Evolutionary conservation across 306 rosid species (phyloP).

Genomic region (Boehmeria nivea): DNA sequence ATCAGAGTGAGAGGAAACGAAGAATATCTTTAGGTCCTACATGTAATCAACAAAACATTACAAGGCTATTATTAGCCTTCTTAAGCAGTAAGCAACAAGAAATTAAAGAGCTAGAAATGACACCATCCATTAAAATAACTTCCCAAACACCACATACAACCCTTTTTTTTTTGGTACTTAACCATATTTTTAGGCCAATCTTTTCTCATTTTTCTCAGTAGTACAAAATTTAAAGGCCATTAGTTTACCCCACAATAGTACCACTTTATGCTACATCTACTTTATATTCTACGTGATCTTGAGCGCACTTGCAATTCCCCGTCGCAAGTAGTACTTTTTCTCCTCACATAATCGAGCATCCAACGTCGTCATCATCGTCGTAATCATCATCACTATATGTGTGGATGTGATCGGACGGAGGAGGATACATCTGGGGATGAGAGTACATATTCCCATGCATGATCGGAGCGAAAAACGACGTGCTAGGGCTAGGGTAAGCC

Average conservation of each 20-base stretch:
- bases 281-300: background rate
- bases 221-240: constrained; percentile 29
- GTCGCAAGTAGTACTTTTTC: background rate
- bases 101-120: too few relatives aligned
- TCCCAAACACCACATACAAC: too few relatives aligned
- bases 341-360: constrained; percentile 61
- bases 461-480: constrained; percentile 41
- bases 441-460: constrained; percentile 41
- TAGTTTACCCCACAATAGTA: constrained; percentile 6
- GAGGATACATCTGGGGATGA: constrained; percentile 16
- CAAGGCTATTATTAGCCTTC: too few relatives aligned
- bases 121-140: too few relatives aligned
- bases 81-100: too few relatives aligned
- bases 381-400: constrained; percentile 30
- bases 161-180: background rate
- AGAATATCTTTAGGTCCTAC: too few relatives aligned
- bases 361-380: constrained; percentile 37
- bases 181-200: background rate
- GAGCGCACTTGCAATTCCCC: background rate
- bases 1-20: too few relatives aligned
- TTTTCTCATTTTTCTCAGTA: constrained; percentile 9
- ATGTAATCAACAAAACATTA: too few relatives aligned
- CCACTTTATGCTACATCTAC: background rate
- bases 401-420: constrained; percentile 34
- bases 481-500: constrained; percentile 38